Evolutionary conservation across 139 green algal species (phyloP).

Genomic region (Coelastrella sp.): DNA sequence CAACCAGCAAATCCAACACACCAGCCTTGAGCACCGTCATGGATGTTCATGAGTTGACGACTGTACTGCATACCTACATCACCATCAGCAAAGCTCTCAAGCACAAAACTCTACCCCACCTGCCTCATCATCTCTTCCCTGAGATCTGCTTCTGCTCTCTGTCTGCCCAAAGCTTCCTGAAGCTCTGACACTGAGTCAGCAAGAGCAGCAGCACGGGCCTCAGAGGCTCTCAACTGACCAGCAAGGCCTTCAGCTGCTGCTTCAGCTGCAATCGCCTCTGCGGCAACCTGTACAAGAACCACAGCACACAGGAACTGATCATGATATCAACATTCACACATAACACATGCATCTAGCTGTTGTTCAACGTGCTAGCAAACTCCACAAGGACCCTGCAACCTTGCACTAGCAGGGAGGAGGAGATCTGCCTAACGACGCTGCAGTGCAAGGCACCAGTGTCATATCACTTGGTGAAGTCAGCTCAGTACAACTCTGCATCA

Average conservation of each 20-base stretch:
- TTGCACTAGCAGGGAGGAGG: too few relatives aligned
- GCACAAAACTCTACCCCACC: constrained; percentile 44
- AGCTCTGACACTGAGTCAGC: constrained; percentile 69
- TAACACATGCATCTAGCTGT: too few relatives aligned
- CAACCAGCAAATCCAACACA: too few relatives aligned
- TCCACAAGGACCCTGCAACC: too few relatives aligned
- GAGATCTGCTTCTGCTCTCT: constrained; percentile 68
- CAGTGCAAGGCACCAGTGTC: too few relatives aligned
- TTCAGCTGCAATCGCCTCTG: constrained; percentile 71
- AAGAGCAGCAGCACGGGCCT: constrained; percentile 74
- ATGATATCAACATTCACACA: too few relatives aligned
- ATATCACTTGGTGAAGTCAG: too few relatives aligned
- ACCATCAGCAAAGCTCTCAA: not conserved
- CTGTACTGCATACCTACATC: too few relatives aligned
- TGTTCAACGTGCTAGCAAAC: too few relatives aligned
- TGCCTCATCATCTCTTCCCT: constrained; percentile 66
- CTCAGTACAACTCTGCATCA: not conserved
- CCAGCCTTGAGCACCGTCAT: too few relatives aligned
- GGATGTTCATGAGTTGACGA: too few relatives aligned
- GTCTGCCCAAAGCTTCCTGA: constrained; percentile 73
- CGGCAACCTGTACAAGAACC: constrained; percentile 58
- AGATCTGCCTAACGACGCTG: not conserved
- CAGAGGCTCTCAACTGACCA: constrained; percentile 64
- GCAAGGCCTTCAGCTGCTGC: constrained; percentile 65
- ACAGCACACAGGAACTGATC: too few relatives aligned